phyloP scores from a whole-genome alignment of 2,329 filamentous ascomycete genomes.

The Pleomassaria siparia region DNA sequence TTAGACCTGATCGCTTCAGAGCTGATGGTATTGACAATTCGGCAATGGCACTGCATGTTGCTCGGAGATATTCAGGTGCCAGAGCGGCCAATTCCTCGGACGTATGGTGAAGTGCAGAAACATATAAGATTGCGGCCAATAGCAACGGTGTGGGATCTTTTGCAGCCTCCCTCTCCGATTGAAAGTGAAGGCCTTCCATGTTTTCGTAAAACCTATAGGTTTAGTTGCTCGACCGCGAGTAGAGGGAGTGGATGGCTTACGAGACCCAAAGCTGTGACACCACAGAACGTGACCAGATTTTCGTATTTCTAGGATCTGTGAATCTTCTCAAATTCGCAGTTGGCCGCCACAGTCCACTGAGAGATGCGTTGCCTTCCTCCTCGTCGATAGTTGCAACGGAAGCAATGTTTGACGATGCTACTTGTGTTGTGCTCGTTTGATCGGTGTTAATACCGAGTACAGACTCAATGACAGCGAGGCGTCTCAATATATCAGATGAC shows the following conservation, averaged over 20 bases:
- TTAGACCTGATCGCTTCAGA: background rate
- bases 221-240: background rate
- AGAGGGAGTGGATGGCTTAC: slow-evolving; percentile 14
- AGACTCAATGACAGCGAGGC: slow-evolving; percentile 14
- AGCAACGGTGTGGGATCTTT: slow-evolving; percentile 48
- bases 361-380: slow-evolving; percentile 15
- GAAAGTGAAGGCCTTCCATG: slow-evolving; percentile 50
- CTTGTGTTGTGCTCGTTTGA: slow-evolving; percentile 2
- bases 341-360: slow-evolving; percentile 35
- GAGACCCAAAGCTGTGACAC: slow-evolving; percentile 42
- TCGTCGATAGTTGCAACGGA: slow-evolving; percentile 13
- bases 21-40: slow-evolving; percentile 44
- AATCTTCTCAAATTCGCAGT: slow-evolving; percentile 29
- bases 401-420: slow-evolving; percentile 8
- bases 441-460: slow-evolving; percentile 15
- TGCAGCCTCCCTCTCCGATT: slow-evolving; percentile 48
- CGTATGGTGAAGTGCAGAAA: slow-evolving; percentile 39
- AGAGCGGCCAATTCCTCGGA: slow-evolving; percentile 38
- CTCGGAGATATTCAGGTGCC: slow-evolving; percentile 44
- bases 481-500: slow-evolving; percentile 7
- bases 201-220: slow-evolving; percentile 46
- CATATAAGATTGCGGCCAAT: slow-evolving; percentile 49
- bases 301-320: slow-evolving; percentile 22
- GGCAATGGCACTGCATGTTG: slow-evolving; percentile 45
- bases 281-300: slow-evolving; percentile 36